Percentiles rank a stretch among this genome's conserved stretches.
These are phyloP conservation scores for Carex myosuroides DNA, from an alignment of 176 grass and related monocot genomes.

Conservation along the genomic window DNA sequence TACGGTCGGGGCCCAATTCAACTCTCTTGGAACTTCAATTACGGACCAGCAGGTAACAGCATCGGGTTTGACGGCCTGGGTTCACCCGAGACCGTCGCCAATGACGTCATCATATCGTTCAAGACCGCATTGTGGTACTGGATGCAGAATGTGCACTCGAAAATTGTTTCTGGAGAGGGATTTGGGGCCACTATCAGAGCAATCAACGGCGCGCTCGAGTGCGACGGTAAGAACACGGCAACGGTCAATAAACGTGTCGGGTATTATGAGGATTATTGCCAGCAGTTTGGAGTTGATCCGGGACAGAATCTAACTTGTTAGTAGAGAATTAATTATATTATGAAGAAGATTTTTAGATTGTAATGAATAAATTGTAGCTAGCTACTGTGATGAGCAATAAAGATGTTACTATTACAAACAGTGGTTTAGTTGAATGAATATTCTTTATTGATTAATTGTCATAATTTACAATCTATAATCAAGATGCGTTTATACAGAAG, in stretches of 20 bases:
- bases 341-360: background rate
- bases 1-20: constrained; percentile 74
- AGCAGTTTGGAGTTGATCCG: constrained; percentile 66
- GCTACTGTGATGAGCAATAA: background rate
- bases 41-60: constrained; percentile 61
- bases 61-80: constrained; percentile 74
- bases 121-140: constrained; percentile 77
- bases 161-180: constrained; percentile 34
- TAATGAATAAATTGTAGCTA: background rate
- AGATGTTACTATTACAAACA: background rate
- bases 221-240: constrained; percentile 45
- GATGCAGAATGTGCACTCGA: constrained; percentile 48
- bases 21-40: constrained; percentile 92
- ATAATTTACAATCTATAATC: background rate
- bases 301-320: constrained; percentile 70
- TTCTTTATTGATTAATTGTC: too few relatives aligned
- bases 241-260: constrained; percentile 41
- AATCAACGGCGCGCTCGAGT: constrained; percentile 35
- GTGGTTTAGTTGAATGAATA: too few relatives aligned
- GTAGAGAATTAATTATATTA: background rate
- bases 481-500: background rate
- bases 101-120: constrained; percentile 55
- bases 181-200: constrained; percentile 40
- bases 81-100: constrained; percentile 63
- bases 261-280: constrained; percentile 70